Conservation (phyloP, 148 eudicot genomes). For the Chenopodium quinoa region DNA sequence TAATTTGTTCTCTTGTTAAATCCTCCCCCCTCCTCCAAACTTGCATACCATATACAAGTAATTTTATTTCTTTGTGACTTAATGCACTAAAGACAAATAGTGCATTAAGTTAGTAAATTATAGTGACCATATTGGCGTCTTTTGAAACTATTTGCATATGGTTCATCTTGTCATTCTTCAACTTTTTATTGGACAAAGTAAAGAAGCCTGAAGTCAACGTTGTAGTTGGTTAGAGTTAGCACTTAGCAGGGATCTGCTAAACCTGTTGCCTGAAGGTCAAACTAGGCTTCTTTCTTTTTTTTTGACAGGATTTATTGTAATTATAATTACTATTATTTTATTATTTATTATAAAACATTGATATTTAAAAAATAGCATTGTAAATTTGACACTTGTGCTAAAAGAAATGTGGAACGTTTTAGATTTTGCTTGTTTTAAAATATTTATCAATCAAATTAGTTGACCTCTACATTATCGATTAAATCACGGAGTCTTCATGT, state of each 20-base stretch:
- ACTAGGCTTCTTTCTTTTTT: not conserved
- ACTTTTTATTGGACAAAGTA: not conserved
- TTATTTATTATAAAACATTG: not conserved
- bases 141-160: not conserved
- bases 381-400: no score
- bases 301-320: not conserved
- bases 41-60: no score
- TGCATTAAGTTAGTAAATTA: no score
- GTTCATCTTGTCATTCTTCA: not conserved
- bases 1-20: no score
- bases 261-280: not conserved
- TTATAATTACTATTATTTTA: not conserved
- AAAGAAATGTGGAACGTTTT: no score
- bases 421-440: no score
- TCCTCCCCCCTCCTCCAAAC: not conserved
- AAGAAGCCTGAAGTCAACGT: not conserved
- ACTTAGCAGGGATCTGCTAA: not conserved
- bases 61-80: no score
- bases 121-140: not conserved
- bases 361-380: no score
- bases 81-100: no score
- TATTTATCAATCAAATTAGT: no score
- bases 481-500: no score
- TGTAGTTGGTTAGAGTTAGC: slow-evolving; percentile 2
- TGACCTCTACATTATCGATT: no score